Evolutionary conservation across 169 alveolate genomes (phyloP), one percentile per base, ranked within the genome.

Genomic region (Plasmodium gaboni): DNA sequence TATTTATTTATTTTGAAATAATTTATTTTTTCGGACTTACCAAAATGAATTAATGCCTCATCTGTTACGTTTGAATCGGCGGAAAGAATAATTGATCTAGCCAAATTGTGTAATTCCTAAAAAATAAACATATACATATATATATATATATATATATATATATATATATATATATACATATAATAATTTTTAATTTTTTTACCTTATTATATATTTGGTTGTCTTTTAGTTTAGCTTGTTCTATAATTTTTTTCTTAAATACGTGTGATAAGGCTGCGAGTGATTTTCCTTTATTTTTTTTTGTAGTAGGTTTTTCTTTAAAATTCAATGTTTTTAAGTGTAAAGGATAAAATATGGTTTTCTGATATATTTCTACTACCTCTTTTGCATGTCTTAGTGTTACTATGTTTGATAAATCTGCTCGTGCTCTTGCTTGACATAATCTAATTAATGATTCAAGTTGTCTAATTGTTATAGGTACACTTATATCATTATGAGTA

Each of bases 391-490:
- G 96, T 32, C 72, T 92, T 59, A 57, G 32, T 0, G 93, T 90
- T 46, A 93, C 78, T 0, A 59, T 63, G n/a, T 91, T 85, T 67
- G 93, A 74, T 38, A 93, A 57, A 73, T 93, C 96, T 0, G 94
- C 96, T 42, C 98, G 73, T 7, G 99, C 98, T 87, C 98, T 95
- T 15, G 98, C 99, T 93, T 97, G 97, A 63, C 97, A 89, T 22
- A 97, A 68, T 28, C 99, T 91, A 22, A 96, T 95, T 26, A 97
- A 72, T 5, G 98, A 93, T 86, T 97, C 98, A 22, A 97, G 83
- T 91, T 95, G 95, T 86, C 99, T 90, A 7, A 95, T 92, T 15
- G 98, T 97, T 9, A 95, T 94, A 73, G 97, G 92, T 8, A 93
- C 63, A 73, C 95, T 94, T 12, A 92, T 92, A 78, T 70, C 44